A percentile compares a stretch with the other conserved stretches of the same genome.
These are phyloP conservation scores for Calcarisporium arbuscula DNA, from an alignment of 2,329 filamentous ascomycete species.

Conservation along the genomic window DNA sequence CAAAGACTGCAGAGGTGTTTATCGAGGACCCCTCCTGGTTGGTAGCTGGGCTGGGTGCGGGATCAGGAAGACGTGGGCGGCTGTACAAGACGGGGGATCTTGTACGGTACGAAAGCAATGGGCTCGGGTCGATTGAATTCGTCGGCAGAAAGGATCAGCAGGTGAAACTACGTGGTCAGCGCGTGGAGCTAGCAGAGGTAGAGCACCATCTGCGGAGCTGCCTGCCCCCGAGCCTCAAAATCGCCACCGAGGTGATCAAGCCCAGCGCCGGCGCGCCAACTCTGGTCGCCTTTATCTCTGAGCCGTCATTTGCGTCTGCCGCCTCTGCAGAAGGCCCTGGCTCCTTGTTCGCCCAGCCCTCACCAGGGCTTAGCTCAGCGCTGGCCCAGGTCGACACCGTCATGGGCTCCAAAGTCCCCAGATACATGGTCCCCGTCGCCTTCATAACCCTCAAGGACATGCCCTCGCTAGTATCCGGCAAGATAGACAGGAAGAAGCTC, in stretches of 20 bases:
- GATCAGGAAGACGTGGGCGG: conserved; percentile 32
- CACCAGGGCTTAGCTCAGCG: conserved; percentile 23
- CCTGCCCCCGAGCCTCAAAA: conserved; percentile 34
- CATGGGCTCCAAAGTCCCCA: conserved; percentile 28
- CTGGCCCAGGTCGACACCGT: conserved; percentile 23
- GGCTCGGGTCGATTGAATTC: conserved; percentile 48
- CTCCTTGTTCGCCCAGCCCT: conserved; percentile 21
- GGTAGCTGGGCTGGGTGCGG: conserved; percentile 26
- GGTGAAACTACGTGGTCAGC: conserved; percentile 60
- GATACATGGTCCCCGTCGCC: conserved; percentile 43
- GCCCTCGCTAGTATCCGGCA: conserved; percentile 41
- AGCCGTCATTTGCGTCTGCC: conserved; percentile 18
- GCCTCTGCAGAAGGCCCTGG: conserved; percentile 8
- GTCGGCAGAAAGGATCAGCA: conserved; percentile 62
- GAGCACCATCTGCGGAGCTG: conserved; percentile 42
- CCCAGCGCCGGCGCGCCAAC: conserved; percentile 35
- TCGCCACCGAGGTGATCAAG: conserved; percentile 43
- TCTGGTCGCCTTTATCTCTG: conserved; percentile 39
- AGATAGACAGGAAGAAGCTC: conserved; percentile 43
- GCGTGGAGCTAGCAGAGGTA: conserved; percentile 54
- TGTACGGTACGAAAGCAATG: conserved; percentile 46
- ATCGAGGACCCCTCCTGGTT: conserved; percentile 50
- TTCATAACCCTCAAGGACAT: conserved; percentile 40
- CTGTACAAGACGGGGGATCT: conserved; percentile 58
- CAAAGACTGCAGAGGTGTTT: conserved; percentile 53